Evolutionary conservation across 495 filamentous ascomycete genomes (phyloP), one percentile per base, ranked within the genome.

Genomic region (Tetracladium setigerum): DNA sequence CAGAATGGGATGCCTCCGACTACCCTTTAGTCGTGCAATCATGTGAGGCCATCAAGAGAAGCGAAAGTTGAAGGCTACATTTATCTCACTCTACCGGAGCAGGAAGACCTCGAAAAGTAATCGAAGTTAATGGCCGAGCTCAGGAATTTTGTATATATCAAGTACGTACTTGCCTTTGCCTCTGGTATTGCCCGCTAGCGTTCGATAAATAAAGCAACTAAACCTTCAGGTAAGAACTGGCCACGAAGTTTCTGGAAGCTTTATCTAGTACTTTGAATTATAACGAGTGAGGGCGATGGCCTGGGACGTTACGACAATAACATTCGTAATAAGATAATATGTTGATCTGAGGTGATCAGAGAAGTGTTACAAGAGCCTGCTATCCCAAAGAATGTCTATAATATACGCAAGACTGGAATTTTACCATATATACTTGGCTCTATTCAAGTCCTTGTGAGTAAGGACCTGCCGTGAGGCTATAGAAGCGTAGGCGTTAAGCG

Each of bases 261-360:
- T 35, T 40, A 60, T 31, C 53, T 46, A 35, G 54, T 38, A 35
- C 49, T 61, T n/a, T 43, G 51, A 54, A 41, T 30, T 47, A 40
- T 50, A 52, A 46, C 41, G 47, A 33, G 42, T 56, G 46, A 62
- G 33, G 55, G 60, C 60, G 30, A 34, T 62, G 19, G 48, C 48
- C 51, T 62, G 49, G 56, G 49, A 60, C 47, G 48, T 14, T 35
- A 60, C 50, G 50, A 57, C 32, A 62, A 61, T 27, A 56, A 69
- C 35, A 69, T 63, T 27, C 62, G 66, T 57, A 47, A 59, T 8
- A 69, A 68, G 60, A 49, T 68, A 10, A 56, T 38, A 41, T 50
- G 61, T 45, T 69, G 54, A 63, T 66, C 67, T 57, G 52, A 62
- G 36, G 52, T 60, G 32, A 58, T 60, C 31, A 16, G 43, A 41